Conservation (phyloP, 768 basidiomycete genomes). For the Collybia mongolica region DNA sequence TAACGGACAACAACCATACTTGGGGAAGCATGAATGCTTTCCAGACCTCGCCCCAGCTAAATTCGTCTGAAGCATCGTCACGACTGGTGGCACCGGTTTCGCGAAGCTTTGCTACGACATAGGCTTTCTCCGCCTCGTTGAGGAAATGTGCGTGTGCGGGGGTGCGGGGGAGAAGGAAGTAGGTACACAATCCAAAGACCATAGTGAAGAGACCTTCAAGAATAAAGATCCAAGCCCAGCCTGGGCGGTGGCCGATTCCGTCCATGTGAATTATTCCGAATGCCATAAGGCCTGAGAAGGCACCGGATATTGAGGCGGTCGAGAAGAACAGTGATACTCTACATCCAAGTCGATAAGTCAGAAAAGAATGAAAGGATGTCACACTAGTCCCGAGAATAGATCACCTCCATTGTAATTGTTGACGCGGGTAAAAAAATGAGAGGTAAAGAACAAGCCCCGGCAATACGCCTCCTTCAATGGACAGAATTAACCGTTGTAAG, state of each 20-base stretch:
- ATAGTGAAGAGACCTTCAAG: constrained; percentile 66
- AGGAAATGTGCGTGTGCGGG: constrained; percentile 50
- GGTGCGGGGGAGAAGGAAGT: constrained; percentile 45
- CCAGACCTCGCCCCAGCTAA: constrained; percentile 57
- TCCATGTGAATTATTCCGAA: constrained; percentile 64
- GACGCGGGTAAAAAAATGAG: constrained; percentile 54
- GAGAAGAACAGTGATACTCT: constrained; percentile 50
- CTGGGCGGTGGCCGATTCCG: constrained; percentile 48
- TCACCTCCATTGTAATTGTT: constrained; percentile 46
- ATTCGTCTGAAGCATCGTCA: constrained; percentile 38
- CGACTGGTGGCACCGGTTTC: constrained; percentile 36
- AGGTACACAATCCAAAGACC: constrained; percentile 50
- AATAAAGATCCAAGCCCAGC: constrained; percentile 75
- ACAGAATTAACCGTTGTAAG: background rate
- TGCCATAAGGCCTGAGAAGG: constrained; percentile 69
- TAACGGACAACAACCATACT: constrained; percentile 46
- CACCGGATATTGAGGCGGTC: constrained; percentile 56
- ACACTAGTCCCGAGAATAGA: background rate
- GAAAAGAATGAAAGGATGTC: too few species aligned
- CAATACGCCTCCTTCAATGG: constrained; percentile 47
- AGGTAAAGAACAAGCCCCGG: constrained; percentile 58
- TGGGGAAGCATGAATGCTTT: constrained; percentile 51
- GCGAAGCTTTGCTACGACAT: constrained; percentile 37
- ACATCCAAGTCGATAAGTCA: constrained; percentile 15
- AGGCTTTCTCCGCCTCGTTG: constrained; percentile 43